A percentile compares a stretch with the other conserved stretches of the same genome.
These are phyloP conservation scores for Trichoderma cornu-damae DNA, from an alignment of 2,329 filamentous ascomycete species.

Conservation along the genomic window DNA sequence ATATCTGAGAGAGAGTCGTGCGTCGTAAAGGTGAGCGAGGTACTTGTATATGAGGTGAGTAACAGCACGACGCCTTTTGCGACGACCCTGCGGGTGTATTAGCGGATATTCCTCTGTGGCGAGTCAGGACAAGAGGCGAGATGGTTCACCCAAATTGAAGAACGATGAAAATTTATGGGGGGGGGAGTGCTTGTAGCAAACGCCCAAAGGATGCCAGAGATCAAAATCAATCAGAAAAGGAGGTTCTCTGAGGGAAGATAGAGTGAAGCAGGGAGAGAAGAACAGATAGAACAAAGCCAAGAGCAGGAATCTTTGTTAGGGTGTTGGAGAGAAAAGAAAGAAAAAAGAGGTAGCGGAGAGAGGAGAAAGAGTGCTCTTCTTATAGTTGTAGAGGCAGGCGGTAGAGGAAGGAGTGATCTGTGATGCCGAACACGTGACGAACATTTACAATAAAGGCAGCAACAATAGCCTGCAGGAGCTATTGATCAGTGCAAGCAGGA, in stretches of 20 bases:
- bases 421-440: conserved; percentile 9
- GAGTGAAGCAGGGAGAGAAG: neutral
- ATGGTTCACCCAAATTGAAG: neutral
- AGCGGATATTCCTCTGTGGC: neutral
- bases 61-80: neutral
- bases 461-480: neutral
- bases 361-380: neutral
- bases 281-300: neutral
- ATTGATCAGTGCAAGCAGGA: neutral
- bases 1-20: no score
- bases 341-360: conserved; percentile 2
- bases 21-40: neutral
- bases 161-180: neutral
- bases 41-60: neutral
- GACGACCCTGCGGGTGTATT: neutral
- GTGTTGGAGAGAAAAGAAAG: conserved; percentile 5
- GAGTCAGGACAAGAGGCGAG: neutral
- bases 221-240: neutral
- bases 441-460: neutral
- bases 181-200: neutral
- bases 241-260: neutral
- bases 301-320: neutral
- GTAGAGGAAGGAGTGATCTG: conserved; percentile 3
- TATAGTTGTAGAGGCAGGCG: conserved; percentile 8
- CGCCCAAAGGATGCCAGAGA: neutral